phyloP scores from a whole-genome alignment of 2,329 filamentous ascomycete species.

The Fusarium nanum region DNA sequence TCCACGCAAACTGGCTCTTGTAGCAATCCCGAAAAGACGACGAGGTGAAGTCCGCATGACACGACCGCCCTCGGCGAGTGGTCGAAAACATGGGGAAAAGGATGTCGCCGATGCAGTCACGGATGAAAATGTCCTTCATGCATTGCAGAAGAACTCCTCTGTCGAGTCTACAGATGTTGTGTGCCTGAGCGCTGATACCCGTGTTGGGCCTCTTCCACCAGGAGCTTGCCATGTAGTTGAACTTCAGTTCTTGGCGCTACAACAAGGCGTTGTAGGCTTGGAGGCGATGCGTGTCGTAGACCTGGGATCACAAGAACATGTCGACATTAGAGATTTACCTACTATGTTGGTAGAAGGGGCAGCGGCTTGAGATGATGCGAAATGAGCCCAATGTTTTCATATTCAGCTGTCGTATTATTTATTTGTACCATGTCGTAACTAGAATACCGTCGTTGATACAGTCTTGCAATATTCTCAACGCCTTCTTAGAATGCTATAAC shows the following conservation, averaged over 20 bases:
- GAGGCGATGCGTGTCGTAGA: conserved; percentile 81
- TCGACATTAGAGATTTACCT: conserved; percentile 80
- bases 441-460: conserved; percentile 42
- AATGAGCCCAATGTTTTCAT: conserved; percentile 3
- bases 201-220: conserved; percentile 77
- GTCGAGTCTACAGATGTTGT: conserved; percentile 75
- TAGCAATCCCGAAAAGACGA: conserved; percentile 74
- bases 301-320: conserved; percentile 77
- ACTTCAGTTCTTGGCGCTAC: conserved; percentile 76
- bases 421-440: conserved; percentile 40
- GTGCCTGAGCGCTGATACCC: conserved; percentile 79
- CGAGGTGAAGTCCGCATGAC: conserved; percentile 66
- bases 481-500: conserved; percentile 40
- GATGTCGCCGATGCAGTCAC: conserved; percentile 73
- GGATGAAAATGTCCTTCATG: conserved; percentile 78
- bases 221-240: conserved; percentile 80
- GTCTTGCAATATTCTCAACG: conserved; percentile 37
- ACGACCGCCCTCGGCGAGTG: conserved; percentile 64
- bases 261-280: conserved; percentile 73
- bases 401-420: conserved; percentile 31
- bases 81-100: conserved; percentile 52
- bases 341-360: conserved; percentile 68
- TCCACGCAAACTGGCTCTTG: conserved; percentile 75
- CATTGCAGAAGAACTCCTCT: conserved; percentile 73
- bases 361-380: conserved; percentile 37